Percentiles rank a stretch among this genome's conserved stretches.
These are phyloP conservation scores for Scleroderma bovista DNA, from an alignment of 768 basidiomycete genomes.

Conservation along the genomic window DNA sequence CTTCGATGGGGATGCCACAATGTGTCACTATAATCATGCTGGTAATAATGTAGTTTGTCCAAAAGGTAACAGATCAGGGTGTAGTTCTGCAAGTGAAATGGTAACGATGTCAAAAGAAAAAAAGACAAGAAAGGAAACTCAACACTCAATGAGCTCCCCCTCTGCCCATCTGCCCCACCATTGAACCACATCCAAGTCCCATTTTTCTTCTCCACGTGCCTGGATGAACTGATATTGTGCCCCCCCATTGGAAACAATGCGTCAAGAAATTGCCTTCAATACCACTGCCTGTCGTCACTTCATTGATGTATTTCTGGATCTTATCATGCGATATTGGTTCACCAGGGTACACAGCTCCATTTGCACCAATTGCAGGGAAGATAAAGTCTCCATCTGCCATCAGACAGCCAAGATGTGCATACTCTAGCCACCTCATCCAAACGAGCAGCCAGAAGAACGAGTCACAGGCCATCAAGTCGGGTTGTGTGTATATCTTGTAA, in stretches of 20 bases:
- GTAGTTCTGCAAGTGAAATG: too few relatives aligned
- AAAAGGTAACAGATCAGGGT: too few relatives aligned
- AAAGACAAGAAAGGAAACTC: too few relatives aligned
- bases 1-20: too few relatives aligned
- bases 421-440: not conserved
- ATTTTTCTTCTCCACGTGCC: conserved; percentile 19
- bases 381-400: conserved; percentile 25
- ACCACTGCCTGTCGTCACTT: conserved; percentile 11
- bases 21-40: too few relatives aligned
- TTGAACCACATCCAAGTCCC: conserved; percentile 29
- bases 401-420: not conserved
- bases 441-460: too few relatives aligned
- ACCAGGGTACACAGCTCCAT: conserved; percentile 19
- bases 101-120: too few relatives aligned
- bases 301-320: conserved; percentile 23
- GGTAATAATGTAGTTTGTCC: too few relatives aligned
- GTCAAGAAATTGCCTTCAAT: conserved; percentile 23
- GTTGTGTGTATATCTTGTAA: not conserved
- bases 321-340: conserved; percentile 24
- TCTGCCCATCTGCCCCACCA: conserved; percentile 43
- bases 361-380: conserved; percentile 26
- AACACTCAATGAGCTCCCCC: conserved; percentile 26
- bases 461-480: too few relatives aligned
- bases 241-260: conserved; percentile 29
- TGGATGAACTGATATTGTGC: not conserved